phyloP scores from a whole-genome alignment of 2,329 filamentous ascomycete genomes.

The Conoideocrella luteorostrata region DNA sequence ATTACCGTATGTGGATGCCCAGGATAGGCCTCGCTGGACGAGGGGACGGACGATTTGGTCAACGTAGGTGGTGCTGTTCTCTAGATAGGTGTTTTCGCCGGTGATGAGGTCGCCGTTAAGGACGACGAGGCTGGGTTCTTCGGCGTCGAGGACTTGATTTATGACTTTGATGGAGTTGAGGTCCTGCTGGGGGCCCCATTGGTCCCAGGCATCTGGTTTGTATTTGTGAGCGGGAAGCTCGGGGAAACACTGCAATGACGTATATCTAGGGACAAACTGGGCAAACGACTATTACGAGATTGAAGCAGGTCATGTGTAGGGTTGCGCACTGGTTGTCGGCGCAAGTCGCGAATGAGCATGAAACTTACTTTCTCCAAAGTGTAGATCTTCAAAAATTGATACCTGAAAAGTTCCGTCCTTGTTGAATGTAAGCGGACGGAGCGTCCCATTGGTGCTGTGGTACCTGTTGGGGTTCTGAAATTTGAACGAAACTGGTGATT shows the following conservation, averaged over 20 bases:
- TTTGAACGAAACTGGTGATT: background rate
- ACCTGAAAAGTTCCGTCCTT: conserved; percentile 43
- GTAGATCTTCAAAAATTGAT: conserved; percentile 61
- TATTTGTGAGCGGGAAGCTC: too few species aligned
- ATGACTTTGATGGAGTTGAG: conserved; percentile 51
- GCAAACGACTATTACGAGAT: too few species aligned
- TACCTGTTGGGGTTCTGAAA: background rate
- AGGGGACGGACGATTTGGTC: conserved; percentile 55
- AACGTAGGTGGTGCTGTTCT: conserved; percentile 51
- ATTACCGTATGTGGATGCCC: conserved; percentile 66
- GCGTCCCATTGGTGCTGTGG: background rate
- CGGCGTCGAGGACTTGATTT: conserved; percentile 48
- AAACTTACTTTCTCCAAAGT: conserved; percentile 60
- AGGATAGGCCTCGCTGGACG: conserved; percentile 46
- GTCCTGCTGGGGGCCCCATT: conserved; percentile 47
- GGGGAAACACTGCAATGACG: too few species aligned
- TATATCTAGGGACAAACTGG: too few species aligned
- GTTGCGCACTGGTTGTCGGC: background rate
- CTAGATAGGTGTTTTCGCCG: conserved; percentile 52
- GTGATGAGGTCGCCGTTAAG: conserved; percentile 68
- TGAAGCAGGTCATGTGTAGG: too few species aligned
- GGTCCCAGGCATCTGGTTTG: conserved; percentile 33
- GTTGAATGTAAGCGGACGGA: conserved; percentile 25
- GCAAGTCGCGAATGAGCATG: background rate
- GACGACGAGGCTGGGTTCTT: conserved; percentile 55